Evolutionary conservation across 148 eudicot genomes (phyloP).

Genomic region (Dysphania ambrosioides): DNA sequence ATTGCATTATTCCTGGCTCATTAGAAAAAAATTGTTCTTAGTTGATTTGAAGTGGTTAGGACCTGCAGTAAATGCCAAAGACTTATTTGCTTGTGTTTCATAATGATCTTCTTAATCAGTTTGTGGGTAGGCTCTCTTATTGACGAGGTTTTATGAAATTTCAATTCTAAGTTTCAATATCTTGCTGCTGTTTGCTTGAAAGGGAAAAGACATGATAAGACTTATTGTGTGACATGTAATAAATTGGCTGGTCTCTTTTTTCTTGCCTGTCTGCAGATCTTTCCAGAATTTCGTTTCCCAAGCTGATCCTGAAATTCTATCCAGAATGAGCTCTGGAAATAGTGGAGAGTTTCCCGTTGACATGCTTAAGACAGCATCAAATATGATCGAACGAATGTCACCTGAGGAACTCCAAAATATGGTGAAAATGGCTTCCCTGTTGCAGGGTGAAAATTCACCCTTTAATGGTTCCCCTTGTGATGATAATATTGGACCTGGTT

Average conservation of each 20-base stretch:
- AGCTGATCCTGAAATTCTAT: conserved; percentile 74
- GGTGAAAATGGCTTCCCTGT: conserved; percentile 83
- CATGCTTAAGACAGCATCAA: conserved; percentile 81
- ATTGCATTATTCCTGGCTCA: neutral
- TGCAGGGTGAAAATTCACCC: conserved; percentile 58
- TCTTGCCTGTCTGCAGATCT: conserved; percentile 47
- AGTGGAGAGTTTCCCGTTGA: conserved; percentile 66
- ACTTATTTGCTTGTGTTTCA: neutral
- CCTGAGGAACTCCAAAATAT: conserved; percentile 92
- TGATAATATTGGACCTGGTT: conserved; percentile 46
- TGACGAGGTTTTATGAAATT: too few relatives aligned
- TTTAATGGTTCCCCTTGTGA: conserved; percentile 34
- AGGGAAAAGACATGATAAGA: neutral
- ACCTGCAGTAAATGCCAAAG: too few relatives aligned
- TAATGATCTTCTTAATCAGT: neutral
- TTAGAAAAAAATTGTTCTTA: too few relatives aligned
- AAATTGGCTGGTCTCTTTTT: conserved; percentile 2
- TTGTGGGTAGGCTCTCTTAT: too few relatives aligned
- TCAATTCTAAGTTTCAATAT: neutral
- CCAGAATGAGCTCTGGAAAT: conserved; percentile 56
- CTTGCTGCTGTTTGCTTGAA: conserved; percentile 10
- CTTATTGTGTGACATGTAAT: neutral
- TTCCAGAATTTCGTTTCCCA: conserved; percentile 75
- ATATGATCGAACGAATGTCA: conserved; percentile 79
- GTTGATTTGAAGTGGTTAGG: too few relatives aligned